phyloP scores from a whole-genome alignment of 129 eudicot species.

The Saposhnikovia divaricata region DNA sequence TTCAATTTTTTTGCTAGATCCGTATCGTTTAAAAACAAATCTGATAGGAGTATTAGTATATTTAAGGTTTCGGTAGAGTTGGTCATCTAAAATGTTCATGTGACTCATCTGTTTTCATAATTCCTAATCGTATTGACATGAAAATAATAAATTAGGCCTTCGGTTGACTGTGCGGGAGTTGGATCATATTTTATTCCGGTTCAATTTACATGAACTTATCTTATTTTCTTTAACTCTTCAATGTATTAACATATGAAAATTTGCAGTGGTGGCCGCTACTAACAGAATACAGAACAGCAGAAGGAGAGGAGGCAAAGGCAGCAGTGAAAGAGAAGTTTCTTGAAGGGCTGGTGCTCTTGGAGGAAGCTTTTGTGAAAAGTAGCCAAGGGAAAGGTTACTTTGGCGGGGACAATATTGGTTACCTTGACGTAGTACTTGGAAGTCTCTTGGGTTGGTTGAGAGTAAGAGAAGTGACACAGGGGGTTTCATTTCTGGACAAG shows the following conservation, averaged over 20 bases:
- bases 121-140: no score
- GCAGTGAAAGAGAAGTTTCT: slow-evolving; percentile 7
- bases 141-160: no score
- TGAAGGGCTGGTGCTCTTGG: slow-evolving; percentile 23
- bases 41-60: no score
- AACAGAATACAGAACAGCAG: slow-evolving; percentile 9
- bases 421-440: slow-evolving; percentile 34
- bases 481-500: slow-evolving; percentile 21
- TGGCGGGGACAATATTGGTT: slow-evolving; percentile 30
- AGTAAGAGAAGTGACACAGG: slow-evolving; percentile 10
- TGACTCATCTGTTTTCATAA: no score
- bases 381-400: slow-evolving; percentile 29
- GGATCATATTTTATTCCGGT: no score
- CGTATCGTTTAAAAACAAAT: no score
- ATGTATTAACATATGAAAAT: neutral
- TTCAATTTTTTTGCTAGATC: no score
- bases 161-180: no score
- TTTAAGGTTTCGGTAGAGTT: no score
- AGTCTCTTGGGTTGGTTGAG: slow-evolving; percentile 28
- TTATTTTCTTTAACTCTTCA: neutral
- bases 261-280: slow-evolving; percentile 27
- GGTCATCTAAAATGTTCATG: no score
- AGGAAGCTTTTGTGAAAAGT: slow-evolving; percentile 29
- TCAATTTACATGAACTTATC: neutral
- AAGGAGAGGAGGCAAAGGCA: slow-evolving; percentile 25